phyloP scores from a whole-genome alignment of 1,139 yeast genomes.

The Yamadazyma trypodendri region DNA sequence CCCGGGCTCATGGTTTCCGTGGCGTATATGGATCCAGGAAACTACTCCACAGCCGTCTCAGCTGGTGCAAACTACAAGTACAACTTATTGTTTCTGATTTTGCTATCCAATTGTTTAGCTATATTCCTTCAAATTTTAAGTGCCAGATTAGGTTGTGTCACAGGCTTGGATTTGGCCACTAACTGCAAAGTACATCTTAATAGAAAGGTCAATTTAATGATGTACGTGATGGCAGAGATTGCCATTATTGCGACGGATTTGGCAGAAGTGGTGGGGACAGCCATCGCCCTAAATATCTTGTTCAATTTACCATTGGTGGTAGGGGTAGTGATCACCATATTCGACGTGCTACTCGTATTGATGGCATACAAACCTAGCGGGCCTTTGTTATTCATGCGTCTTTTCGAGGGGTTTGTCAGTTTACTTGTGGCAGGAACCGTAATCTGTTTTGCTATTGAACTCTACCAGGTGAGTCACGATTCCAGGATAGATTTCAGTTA shows the following conservation, averaged over 20 bases:
- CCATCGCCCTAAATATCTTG: slow-evolving; percentile 81
- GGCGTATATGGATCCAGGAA: slow-evolving; percentile 98
- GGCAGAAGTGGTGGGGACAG: slow-evolving; percentile 94
- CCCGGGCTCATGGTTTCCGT: slow-evolving; percentile 95
- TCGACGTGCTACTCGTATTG: slow-evolving; percentile 81
- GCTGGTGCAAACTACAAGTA: slow-evolving; percentile 89
- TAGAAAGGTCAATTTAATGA: slow-evolving; percentile 52
- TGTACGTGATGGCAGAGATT: slow-evolving; percentile 76
- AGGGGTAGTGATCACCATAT: slow-evolving; percentile 80
- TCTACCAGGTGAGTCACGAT: slow-evolving; percentile 62
- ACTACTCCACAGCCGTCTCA: slow-evolving; percentile 91
- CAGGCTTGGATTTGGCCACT: slow-evolving; percentile 87
- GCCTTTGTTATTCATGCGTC: slow-evolving; percentile 71
- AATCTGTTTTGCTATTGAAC: slow-evolving; percentile 78
- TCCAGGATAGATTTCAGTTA: slow-evolving; percentile 49
- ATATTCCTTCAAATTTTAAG: slow-evolving; percentile 81
- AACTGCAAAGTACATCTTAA: slow-evolving; percentile 80
- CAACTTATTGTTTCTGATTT: slow-evolving; percentile 74
- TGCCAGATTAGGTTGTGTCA: slow-evolving; percentile 83
- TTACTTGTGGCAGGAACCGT: slow-evolving; percentile 78
- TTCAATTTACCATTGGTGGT: slow-evolving; percentile 71
- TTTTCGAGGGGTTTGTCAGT: slow-evolving; percentile 81
- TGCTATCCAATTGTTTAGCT: slow-evolving; percentile 84
- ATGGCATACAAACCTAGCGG: slow-evolving; percentile 90
- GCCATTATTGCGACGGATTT: slow-evolving; percentile 92